Conservation (phyloP, 202 grass and related monocot genomes). For the Dendrocalamus latiflorus region DNA sequence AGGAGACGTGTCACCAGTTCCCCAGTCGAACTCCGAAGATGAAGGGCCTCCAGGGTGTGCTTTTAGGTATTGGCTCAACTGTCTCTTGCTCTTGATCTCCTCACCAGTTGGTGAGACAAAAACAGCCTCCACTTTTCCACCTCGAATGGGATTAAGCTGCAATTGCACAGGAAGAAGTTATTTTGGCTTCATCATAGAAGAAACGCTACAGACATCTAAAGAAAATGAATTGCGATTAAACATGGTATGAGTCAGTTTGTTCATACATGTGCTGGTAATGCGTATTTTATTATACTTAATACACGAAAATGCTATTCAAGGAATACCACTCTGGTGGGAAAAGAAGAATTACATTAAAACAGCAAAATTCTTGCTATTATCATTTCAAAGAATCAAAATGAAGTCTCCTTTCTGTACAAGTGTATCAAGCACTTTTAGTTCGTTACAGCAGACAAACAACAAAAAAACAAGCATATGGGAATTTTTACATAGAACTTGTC, state of each 20-base stretch:
- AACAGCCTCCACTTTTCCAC: conserved; percentile 54
- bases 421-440: neutral
- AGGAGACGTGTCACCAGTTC: conserved; percentile 48
- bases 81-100: conserved; percentile 82
- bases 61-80: conserved; percentile 65
- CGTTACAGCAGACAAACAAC: neutral
- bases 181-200: neutral
- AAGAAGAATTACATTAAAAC: neutral
- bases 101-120: conserved; percentile 71
- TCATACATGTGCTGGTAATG: neutral
- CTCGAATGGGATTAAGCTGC: conserved; percentile 43
- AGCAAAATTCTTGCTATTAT: neutral
- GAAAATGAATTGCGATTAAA: neutral
- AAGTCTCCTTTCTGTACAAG: neutral
- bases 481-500: neutral
- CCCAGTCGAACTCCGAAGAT: conserved; percentile 80
- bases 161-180: neutral
- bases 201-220: neutral
- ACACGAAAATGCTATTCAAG: neutral
- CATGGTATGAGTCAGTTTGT: neutral
- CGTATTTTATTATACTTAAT: neutral
- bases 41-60: conserved; percentile 55
- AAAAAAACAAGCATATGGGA: neutral
- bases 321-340: neutral
- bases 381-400: neutral